Conservation (phyloP, 2,329 filamentous ascomycete species). For the Cryphonectria radicalis region DNA sequence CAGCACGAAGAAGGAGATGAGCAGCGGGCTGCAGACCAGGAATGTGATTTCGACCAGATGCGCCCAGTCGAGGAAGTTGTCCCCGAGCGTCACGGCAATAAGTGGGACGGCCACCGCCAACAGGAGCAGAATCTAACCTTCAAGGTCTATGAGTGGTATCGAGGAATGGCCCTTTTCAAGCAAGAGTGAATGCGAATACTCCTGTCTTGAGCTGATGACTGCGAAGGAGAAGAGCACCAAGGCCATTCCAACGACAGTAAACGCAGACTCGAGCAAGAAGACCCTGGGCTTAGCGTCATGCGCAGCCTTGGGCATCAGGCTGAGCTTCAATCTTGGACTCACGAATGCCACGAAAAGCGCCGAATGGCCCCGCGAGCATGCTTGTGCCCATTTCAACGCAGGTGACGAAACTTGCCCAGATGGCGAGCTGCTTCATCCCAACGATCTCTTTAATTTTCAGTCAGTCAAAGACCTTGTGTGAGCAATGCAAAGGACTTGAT, state of each 20-base stretch:
- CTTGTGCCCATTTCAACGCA: background rate
- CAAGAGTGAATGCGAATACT: background rate
- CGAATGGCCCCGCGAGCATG: background rate
- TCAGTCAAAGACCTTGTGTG: background rate
- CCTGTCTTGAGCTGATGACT: background rate
- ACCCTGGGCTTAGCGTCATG: too few species aligned
- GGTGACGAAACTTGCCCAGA: background rate
- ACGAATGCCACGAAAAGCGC: conserved; percentile 1
- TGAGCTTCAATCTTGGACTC: background rate
- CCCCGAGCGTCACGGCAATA: background rate
- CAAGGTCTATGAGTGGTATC: background rate
- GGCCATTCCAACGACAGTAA: background rate
- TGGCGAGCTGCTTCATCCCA: background rate
- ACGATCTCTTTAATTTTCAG: background rate
- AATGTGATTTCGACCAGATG: background rate
- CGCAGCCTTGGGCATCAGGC: background rate
- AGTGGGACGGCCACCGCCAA: background rate
- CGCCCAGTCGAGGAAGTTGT: background rate
- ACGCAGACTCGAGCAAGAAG: background rate
- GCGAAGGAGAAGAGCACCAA: background rate
- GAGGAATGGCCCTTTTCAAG: background rate
- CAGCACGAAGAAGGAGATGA: background rate
- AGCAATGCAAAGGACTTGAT: background rate
- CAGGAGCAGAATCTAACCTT: background rate
- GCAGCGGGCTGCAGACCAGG: background rate